Evolutionary conservation across 2,329 filamentous ascomycete genomes (phyloP), one percentile per base, ranked within the genome.

Genomic region (Penicillium aurantiogriseum): DNA sequence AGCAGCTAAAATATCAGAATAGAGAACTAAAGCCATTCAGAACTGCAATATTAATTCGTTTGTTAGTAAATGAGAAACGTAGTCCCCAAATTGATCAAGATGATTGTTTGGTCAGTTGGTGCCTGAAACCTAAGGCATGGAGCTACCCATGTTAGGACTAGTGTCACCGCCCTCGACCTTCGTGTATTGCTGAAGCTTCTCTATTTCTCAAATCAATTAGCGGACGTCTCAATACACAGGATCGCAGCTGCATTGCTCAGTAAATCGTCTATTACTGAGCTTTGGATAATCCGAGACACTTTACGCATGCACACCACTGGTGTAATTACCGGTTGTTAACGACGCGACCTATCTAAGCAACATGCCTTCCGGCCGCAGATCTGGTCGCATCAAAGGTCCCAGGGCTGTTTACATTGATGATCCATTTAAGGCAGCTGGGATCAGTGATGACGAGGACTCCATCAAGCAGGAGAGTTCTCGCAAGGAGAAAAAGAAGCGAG

Each of bases 391-490:
- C n/a, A 65, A 64, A 47, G 66, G 69, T 29, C 57, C 66, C n/a
- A 68, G 53, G 53, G 66, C 68, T 10, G 70, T 66, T 39, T 77
- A 76, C 55, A 67, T 68, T 21, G 58, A 69, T 47, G 76, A 77
- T 60, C 66, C 70, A 15, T 74, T 77, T 50, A 67, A 70, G 54
- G 58, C 62, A 3, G 67, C 68, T 29, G 73, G 71, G 3, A 61
- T 77, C 4, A 72, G 66, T 39, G 71, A 69, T 45, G 66, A 66
- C 2, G 71, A 68, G 9, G 65, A 65, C 19, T 61, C 67, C 9
- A 63, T 65, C 23, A 29, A 35, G 60, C 46, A 8, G 5, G 46
- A 35, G 27, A 42, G 27, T n/a, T 5, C 52, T 1, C 42, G 55
- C 17, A 61, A 59, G 38, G 45, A 50, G n/a, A 69, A 65, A 42